These are phyloP conservation scores for Aspergillus campestris DNA, from an alignment of 495 filamentous ascomycete species.

Conservation along the genomic window DNA sequence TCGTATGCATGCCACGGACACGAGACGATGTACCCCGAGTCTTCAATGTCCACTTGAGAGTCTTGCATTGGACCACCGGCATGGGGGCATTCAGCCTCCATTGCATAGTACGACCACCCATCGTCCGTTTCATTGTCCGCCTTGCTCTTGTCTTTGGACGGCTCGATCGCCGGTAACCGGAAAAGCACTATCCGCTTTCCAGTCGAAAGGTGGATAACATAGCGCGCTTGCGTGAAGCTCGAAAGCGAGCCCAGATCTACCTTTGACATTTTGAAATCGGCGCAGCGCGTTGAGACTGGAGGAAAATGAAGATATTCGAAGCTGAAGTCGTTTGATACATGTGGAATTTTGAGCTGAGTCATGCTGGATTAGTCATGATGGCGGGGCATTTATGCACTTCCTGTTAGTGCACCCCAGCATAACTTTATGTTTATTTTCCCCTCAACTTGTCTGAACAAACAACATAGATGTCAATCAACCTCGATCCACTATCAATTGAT, in stretches of 20 bases:
- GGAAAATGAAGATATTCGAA: no score
- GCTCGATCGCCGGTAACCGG: constrained; percentile 38
- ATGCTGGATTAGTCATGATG: no score
- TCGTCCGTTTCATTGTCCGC: constrained; percentile 22
- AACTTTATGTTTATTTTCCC: no score
- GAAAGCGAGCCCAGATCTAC: constrained; percentile 28
- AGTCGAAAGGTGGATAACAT: constrained; percentile 40
- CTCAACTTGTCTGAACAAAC: no score
- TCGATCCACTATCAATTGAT: no score
- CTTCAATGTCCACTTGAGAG: constrained; percentile 44
- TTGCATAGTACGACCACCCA: constrained; percentile 46
- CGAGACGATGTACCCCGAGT: constrained; percentile 45
- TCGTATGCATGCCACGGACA: constrained; percentile 51
- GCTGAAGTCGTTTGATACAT: no score
- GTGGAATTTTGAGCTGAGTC: no score
- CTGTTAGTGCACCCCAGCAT: no score
- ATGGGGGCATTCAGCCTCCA: constrained; percentile 47
- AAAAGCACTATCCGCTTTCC: constrained; percentile 45
- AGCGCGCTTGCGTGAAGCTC: constrained; percentile 35
- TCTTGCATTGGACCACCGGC: constrained; percentile 45
- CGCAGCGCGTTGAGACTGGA: no score
- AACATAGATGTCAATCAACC: no score
- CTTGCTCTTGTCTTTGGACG: constrained; percentile 12
- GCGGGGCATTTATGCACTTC: no score
- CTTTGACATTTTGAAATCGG: constrained; percentile 13